Percentiles rank a stretch among this genome's conserved stretches.
Evolutionary conservation across 148 eudicot genomes (phyloP).

Genomic region (Linanthus parryae): DNA sequence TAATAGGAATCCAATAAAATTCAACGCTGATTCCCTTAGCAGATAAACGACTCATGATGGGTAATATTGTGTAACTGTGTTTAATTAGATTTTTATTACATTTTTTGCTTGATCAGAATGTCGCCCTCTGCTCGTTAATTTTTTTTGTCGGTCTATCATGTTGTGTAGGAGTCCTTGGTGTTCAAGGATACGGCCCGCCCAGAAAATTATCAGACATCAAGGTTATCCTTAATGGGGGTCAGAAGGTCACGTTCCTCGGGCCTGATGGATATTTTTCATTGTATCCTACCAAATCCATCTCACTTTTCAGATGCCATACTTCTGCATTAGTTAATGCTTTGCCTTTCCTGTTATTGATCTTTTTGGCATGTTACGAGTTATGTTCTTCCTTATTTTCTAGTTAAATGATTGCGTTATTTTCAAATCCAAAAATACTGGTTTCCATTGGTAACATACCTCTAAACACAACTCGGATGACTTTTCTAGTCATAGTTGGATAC

Average conservation of each 20-base stretch:
- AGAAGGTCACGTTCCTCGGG: constrained; percentile 74
- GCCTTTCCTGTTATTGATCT: no score
- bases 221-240: constrained; percentile 89
- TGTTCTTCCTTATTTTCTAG: no score
- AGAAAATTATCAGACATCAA: constrained; percentile 60
- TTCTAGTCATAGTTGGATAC: no score
- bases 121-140: background rate
- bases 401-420: no score
- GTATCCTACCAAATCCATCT: constrained; percentile 58
- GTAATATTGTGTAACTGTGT: no score
- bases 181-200: constrained; percentile 55
- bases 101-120: background rate
- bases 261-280: constrained; percentile 98
- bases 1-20: no score
- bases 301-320: background rate
- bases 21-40: no score
- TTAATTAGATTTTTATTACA: no score
- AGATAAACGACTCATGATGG: no score
- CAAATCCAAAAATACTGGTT: no score
- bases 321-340: background rate
- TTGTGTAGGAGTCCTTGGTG: constrained; percentile 34
- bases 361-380: background rate
- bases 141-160: constrained; percentile 6
- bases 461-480: no score
- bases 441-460: no score